Evolutionary conservation across 2,329 filamentous ascomycete species (phyloP).

Genomic region (Capronia americana): DNA sequence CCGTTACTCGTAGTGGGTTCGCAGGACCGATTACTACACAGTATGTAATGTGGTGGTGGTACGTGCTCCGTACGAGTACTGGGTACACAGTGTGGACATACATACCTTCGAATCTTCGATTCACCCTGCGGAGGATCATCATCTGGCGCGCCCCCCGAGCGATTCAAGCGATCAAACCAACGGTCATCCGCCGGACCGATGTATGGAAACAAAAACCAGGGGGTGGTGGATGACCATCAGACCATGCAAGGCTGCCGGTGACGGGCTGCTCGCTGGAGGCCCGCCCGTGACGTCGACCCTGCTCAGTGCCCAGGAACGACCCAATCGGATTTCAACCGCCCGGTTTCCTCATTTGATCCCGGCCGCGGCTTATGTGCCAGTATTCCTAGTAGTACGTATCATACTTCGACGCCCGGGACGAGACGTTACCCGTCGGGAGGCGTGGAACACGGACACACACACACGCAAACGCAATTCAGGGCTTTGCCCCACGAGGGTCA

Average conservation of each 20-base stretch:
- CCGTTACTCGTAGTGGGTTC: background rate
- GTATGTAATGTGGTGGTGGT: too few species aligned
- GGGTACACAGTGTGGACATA: too few species aligned
- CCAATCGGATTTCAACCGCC: slow-evolving; percentile 13
- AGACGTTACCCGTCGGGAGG: background rate
- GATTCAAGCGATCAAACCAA: background rate
- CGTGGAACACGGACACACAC: background rate
- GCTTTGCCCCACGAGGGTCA: background rate
- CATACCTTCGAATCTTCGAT: background rate
- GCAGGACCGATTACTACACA: too few species aligned
- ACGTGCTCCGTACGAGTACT: background rate
- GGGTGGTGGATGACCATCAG: too few species aligned
- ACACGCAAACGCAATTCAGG: too few species aligned
- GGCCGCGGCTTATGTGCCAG: background rate
- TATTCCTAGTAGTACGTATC: too few species aligned
- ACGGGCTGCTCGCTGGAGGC: background rate
- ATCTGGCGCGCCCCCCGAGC: background rate
- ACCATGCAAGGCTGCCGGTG: slow-evolving; percentile 4
- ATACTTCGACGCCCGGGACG: background rate
- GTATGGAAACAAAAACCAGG: slow-evolving; percentile 1
- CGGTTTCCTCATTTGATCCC: slow-evolving; percentile 1
- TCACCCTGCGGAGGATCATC: background rate
- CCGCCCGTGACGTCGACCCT: background rate
- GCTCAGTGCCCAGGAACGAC: slow-evolving; percentile 5
- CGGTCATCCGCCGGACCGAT: background rate